A percentile compares a stretch with the other conserved stretches of the same genome.
These are phyloP conservation scores for Alternaria sp. DNA, from an alignment of 2,329 filamentous ascomycete species.

Conservation along the genomic window DNA sequence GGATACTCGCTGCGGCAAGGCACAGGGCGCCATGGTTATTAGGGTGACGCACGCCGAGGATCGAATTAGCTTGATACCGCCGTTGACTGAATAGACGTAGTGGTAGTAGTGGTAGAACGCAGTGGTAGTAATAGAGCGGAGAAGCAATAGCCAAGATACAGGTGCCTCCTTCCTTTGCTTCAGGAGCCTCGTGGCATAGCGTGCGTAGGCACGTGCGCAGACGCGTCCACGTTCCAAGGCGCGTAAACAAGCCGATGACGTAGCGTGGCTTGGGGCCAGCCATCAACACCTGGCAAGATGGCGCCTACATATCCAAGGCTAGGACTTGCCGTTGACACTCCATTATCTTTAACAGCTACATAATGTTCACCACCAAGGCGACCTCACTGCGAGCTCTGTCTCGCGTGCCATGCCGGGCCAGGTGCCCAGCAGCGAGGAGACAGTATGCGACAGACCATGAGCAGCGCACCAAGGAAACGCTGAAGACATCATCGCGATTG, in stretches of 20 bases:
- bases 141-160: neutral
- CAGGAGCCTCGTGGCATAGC: neutral
- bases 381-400: constrained; percentile 14
- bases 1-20: neutral
- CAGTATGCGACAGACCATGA: constrained; percentile 26
- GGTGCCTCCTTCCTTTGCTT: neutral
- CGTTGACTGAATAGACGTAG: too few species aligned
- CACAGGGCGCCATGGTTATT: neutral
- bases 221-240: constrained; percentile 12
- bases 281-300: constrained; percentile 4
- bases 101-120: too few species aligned
- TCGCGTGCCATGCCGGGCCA: constrained; percentile 8
- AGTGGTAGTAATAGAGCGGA: neutral
- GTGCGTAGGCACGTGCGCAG: neutral
- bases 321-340: neutral
- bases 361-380: constrained; percentile 10
- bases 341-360: neutral
- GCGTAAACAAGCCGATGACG: constrained; percentile 20
- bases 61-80: neutral
- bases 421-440: constrained; percentile 16
- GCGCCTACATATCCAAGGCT: constrained; percentile 2
- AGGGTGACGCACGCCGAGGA: neutral
- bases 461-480: constrained; percentile 23
- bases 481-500: constrained; percentile 24
- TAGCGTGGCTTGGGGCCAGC: constrained; percentile 12